Percentiles rank a stretch among this genome's conserved stretches.
Conservation (phyloP, 495 filamentous ascomycete genomes). For the Penicillium tannophilum region DNA sequence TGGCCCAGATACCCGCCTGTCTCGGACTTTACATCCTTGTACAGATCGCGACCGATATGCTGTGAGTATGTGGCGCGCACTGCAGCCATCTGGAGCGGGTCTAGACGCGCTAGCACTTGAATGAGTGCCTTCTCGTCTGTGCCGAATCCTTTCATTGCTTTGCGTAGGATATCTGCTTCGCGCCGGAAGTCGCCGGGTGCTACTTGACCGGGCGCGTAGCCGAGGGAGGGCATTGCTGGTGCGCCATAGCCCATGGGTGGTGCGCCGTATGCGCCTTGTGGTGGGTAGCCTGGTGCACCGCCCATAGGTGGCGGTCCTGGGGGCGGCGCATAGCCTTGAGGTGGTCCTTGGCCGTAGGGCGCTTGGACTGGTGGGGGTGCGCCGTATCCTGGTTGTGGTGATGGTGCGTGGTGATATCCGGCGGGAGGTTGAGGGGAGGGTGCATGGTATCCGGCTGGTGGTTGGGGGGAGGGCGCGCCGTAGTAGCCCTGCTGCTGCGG, state of each 20-base stretch:
- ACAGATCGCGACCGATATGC: constrained; percentile 64
- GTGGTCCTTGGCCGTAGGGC: constrained; percentile 33
- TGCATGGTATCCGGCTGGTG: constrained; percentile 21
- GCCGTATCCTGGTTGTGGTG: constrained; percentile 18
- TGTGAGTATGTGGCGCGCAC: constrained; percentile 64
- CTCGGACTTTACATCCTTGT: constrained; percentile 75
- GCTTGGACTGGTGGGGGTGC: neutral
- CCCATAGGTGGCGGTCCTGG: constrained; percentile 44
- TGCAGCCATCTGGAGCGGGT: constrained; percentile 71
- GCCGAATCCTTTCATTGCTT: constrained; percentile 90
- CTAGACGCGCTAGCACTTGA: constrained; percentile 61
- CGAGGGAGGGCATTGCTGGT: constrained; percentile 59
- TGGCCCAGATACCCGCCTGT: constrained; percentile 70
- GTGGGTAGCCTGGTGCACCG: constrained; percentile 29
- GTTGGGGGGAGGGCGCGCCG: constrained; percentile 26
- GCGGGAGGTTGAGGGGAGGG: constrained; percentile 28
- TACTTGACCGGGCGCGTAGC: constrained; percentile 62
- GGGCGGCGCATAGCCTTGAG: constrained; percentile 33
- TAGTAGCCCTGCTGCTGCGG: constrained; percentile 24
- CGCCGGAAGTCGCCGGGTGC: constrained; percentile 64
- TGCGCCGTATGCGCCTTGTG: constrained; percentile 41
- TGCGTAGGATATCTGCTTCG: constrained; percentile 69
- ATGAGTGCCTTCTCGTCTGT: constrained; percentile 81
- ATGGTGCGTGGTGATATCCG: constrained; percentile 20
- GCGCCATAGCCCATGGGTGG: constrained; percentile 24